Evolutionary conservation across 2,329 filamentous ascomycete genomes (phyloP).

Genomic region (Beauveria sp.): DNA sequence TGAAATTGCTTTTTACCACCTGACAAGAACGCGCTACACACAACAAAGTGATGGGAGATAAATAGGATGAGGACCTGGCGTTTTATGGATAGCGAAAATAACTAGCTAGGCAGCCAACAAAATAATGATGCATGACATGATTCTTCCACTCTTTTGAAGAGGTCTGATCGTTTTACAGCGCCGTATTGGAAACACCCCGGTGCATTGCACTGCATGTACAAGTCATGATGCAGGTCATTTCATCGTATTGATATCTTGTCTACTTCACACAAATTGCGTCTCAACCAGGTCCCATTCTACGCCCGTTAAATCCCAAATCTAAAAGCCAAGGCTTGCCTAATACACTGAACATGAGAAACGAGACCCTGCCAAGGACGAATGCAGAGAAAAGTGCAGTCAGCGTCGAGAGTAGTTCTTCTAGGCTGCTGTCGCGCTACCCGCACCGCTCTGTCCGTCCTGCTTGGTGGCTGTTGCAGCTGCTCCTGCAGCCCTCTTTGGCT

Average conservation of each 20-base stretch:
- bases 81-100: slow-evolving; percentile 4
- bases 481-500: slow-evolving; percentile 41
- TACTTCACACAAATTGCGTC: not conserved
- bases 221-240: not conserved
- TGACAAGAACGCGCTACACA: not conserved
- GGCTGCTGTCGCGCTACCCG: slow-evolving; percentile 15
- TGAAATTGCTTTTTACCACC: not conserved
- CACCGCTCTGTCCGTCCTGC: slow-evolving; percentile 8
- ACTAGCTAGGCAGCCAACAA: not conserved
- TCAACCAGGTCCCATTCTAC: not conserved
- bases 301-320: not conserved
- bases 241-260: not conserved
- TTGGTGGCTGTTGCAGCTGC: not conserved
- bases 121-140: slow-evolving; percentile 2
- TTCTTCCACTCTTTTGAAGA: not conserved
- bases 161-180: not conserved
- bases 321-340: not conserved
- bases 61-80: not conserved
- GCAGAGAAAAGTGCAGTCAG: not conserved
- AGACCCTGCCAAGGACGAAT: not conserved
- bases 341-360: not conserved
- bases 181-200: not conserved
- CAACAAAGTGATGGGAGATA: not conserved
- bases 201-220: not conserved
- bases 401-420: slow-evolving; percentile 16